A percentile compares a stretch with the other conserved stretches of the same genome.
Conservation (phyloP, 148 eudicot genomes). For the Rhododendron molle region DNA sequence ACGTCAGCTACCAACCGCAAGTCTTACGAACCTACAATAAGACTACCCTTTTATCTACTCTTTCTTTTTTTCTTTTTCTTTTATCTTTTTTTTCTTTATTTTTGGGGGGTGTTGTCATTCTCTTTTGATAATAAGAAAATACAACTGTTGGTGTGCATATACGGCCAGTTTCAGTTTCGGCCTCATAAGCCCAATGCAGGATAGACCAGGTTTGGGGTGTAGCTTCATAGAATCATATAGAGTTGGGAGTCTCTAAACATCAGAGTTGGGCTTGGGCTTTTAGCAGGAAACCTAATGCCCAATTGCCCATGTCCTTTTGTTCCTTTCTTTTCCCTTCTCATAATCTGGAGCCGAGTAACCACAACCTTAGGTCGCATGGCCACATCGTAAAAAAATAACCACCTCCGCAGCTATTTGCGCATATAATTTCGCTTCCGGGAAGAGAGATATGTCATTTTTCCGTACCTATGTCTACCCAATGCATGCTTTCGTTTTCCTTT, state of each 20-base stretch:
- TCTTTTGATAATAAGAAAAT: background rate
- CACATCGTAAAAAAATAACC: too few relatives aligned
- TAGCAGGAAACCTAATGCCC: background rate
- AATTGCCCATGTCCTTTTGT: background rate
- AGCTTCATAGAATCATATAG: background rate
- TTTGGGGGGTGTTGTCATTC: background rate
- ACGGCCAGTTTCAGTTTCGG: background rate
- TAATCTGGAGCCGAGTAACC: background rate
- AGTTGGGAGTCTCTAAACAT: background rate
- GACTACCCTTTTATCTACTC: background rate
- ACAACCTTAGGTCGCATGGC: background rate
- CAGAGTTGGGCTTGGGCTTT: background rate
- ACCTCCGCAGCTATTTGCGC: too few relatives aligned
- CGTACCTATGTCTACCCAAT: too few relatives aligned
- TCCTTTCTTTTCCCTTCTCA: background rate
- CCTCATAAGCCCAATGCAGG: background rate
- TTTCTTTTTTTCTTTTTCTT: too few relatives aligned
- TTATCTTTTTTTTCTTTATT: too few relatives aligned
- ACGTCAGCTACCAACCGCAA: too few relatives aligned
- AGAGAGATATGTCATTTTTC: too few relatives aligned
- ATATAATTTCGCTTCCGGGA: too few relatives aligned
- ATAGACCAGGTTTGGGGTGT: background rate
- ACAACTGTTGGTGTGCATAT: background rate
- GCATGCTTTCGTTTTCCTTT: too few relatives aligned
- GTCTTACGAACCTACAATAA: too few relatives aligned